Evolutionary conservation across 176 grass and related monocot species (phyloP), one percentile per base, ranked within the genome.

Genomic region (Stipa capillata): DNA sequence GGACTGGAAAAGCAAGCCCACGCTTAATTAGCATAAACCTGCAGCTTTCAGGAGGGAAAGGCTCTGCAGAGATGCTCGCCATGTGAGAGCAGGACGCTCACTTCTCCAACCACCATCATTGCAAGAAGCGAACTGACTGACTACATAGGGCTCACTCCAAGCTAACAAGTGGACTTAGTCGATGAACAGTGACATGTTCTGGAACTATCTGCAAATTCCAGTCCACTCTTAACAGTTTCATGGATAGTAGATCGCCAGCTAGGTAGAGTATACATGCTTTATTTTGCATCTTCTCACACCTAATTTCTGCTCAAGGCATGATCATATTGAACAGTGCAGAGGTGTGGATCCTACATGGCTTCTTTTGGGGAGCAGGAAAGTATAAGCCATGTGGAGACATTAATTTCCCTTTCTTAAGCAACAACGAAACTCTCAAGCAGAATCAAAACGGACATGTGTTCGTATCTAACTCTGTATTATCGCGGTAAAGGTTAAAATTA

Each of bases 1-100:
- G 41, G 74, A 79, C 57, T 18, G 50, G 13, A 39, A 41, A 69
- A 34, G 44, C 60, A 75, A 65, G 39, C 10, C 48, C 6, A 3
- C 1, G 68, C 81, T 49, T 41, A 75, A 80, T 60, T 42, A 51
- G 60, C 55, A 72, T 48, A 63, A 42, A 23, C 7, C 60, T 4
- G 53, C 40, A 57, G 79, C 85, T 82, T 87, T 87, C 79, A 54
- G 63, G 43, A 34, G 43, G 44, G 16, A 83, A 82, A 87, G 79
- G 14, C 40, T 2, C 74, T 59, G 49, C 44, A 20, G 57, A 83
- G 74, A 83, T 79, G 79, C 55, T 4, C 35, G 6, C 75, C 74
- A 88, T 79, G 75, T 88, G 75, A 54, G 16, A 15, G 0, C 39
- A 24, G 58, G n/a, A 9, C 51, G 7, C 20, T 17, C 63, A 3